Evolutionary conservation across 2,329 filamentous ascomycete species (phyloP).

Genomic region (Penicillium sp.): DNA sequence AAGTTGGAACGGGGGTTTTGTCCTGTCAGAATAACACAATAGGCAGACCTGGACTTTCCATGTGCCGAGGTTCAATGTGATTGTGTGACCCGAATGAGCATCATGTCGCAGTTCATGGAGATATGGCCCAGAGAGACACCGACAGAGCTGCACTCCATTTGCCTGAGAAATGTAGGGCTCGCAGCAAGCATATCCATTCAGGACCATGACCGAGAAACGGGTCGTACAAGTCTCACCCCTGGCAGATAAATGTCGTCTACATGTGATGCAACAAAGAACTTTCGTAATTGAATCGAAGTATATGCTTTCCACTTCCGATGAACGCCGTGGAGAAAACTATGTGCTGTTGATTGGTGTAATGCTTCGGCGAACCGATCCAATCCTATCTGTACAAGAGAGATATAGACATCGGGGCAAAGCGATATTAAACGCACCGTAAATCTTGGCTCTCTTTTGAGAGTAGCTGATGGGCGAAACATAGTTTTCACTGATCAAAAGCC

Average conservation of each 20-base stretch:
- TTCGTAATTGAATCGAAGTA: neutral
- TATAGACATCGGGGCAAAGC: neutral
- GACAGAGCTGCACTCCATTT: neutral
- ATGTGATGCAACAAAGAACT: constrained; percentile 1
- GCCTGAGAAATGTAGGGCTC: neutral
- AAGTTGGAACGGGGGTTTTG: neutral
- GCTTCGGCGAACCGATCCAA: neutral
- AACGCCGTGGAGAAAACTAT: constrained; percentile 1
- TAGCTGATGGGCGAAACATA: neutral
- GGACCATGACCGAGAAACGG: neutral
- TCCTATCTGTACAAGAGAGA: constrained; percentile 11
- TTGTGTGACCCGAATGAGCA: neutral
- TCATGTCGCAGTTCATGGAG: neutral
- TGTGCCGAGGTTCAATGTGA: constrained; percentile 2
- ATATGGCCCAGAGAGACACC: neutral
- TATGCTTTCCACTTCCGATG: neutral
- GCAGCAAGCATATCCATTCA: neutral
- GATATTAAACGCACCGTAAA: neutral
- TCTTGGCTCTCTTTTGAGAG: neutral
- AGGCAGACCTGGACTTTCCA: neutral
- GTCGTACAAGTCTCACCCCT: neutral
- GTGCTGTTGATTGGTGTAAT: constrained; percentile 5
- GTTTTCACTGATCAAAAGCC: constrained; percentile 12
- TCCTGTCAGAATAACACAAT: neutral
- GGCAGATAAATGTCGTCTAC: neutral